Evolutionary conservation across 176 grass and related monocot species (phyloP), one percentile per base, ranked within the genome.

Genomic region (Dendrocalamus sinicus): DNA sequence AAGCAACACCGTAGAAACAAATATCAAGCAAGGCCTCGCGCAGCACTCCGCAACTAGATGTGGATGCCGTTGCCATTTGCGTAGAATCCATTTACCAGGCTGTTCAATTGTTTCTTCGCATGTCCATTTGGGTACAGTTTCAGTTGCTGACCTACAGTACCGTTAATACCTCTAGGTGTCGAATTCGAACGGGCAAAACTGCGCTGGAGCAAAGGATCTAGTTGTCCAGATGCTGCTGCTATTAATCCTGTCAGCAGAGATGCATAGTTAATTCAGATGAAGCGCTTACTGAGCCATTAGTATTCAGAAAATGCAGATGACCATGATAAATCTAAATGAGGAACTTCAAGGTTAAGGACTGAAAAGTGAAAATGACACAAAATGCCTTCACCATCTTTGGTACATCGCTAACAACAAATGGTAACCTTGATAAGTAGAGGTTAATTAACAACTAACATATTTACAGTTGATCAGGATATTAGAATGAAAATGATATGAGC

Each of bases 61-160:
- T 92, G 96, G 46, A 95, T 89, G 51, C 89, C 88, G 23, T 93
- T 92, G 75, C 91, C 88, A 67, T 98, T 98, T 16, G 70, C 62
- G n/a, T 88, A 89, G 77, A 68, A 89, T 52, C 87, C 93, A 51
- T 90, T 91, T 60, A 92, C 88, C 67, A 94, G 80, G 55, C 61
- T 87, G 45, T 91, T 91, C 45, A 91, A 14, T 14, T 86, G 45
- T 22, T 86, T 97, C 86, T 89, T 95, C 24, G 62, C 26, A 32
- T 74, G 88, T 24, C 79, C 88, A 51, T 89, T 92, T 82, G 24
- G 7, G 76, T 83, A 92, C 1, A 64, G 13, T 77, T 82, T 93
- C 43, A 68, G 48, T 37, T 35, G 81, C 1, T 19, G 19, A 67
- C 43, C 57, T 78, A 9, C 45, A 40, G 79, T 83, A 77, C 54